Evolutionary conservation across 331 rosid genomes (phyloP).

Genomic region (Saraca asoca): DNA sequence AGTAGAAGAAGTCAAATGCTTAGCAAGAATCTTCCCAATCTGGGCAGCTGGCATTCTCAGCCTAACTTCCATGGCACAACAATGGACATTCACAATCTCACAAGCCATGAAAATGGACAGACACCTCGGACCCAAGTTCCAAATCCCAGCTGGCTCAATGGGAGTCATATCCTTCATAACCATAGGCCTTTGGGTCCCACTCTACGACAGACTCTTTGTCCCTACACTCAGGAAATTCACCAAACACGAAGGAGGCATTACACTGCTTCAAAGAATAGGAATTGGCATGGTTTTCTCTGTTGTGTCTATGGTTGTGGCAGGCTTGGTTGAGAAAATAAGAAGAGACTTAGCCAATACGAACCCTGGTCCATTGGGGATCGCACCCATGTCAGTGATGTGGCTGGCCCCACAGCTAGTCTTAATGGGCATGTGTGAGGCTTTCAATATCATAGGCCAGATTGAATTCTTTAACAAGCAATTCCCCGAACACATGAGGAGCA

Average conservation of each 20-base stretch:
- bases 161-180: slow-evolving; percentile 55
- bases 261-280: slow-evolving; percentile 59
- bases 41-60: slow-evolving; percentile 60
- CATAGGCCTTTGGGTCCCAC: slow-evolving; percentile 54
- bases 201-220: slow-evolving; percentile 52
- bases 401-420: slow-evolving; percentile 64
- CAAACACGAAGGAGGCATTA: slow-evolving; percentile 53
- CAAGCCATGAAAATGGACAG: slow-evolving; percentile 72
- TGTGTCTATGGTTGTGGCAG: slow-evolving; percentile 62
- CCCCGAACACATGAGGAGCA: slow-evolving; percentile 80
- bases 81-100: slow-evolving; percentile 52
- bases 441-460: slow-evolving; percentile 56
- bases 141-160: slow-evolving; percentile 70
- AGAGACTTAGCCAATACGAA: slow-evolving; percentile 42
- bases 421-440: slow-evolving; percentile 72
- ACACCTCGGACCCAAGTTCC: slow-evolving; percentile 58
- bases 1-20: slow-evolving; percentile 76
- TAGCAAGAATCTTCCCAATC: slow-evolving; percentile 52
- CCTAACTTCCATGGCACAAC: slow-evolving; percentile 46
- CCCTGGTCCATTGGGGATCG: slow-evolving; percentile 26
- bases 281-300: slow-evolving; percentile 59
- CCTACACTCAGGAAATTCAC: slow-evolving; percentile 53
- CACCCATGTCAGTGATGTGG: slow-evolving; percentile 62
- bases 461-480: slow-evolving; percentile 76
- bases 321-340: slow-evolving; percentile 50